Percentiles rank a stretch among this genome's conserved stretches.
These are phyloP conservation scores for Pseudogymnoascus pannorum DNA, from an alignment of 2,329 filamentous ascomycete species.

Conservation along the genomic window DNA sequence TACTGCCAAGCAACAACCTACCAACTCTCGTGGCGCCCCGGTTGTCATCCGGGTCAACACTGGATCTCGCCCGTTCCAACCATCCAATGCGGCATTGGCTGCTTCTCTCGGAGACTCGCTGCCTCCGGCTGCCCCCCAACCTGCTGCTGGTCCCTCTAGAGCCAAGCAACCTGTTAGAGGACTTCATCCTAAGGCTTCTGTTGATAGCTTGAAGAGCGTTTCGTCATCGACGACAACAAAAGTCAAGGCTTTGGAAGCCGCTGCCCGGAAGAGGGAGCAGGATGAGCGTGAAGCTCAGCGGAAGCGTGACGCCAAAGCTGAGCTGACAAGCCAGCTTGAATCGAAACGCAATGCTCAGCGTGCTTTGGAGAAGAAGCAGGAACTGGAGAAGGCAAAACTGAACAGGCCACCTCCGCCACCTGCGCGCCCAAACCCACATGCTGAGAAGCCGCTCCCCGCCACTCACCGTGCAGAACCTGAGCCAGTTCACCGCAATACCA, in stretches of 20 bases:
- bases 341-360: slow-evolving; percentile 60
- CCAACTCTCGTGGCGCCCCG: slow-evolving; percentile 58
- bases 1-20: slow-evolving; percentile 45
- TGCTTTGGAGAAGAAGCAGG: slow-evolving; percentile 43
- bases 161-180: slow-evolving; percentile 10
- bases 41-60: slow-evolving; percentile 68
- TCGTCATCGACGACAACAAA: slow-evolving; percentile 55
- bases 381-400: slow-evolving; percentile 57
- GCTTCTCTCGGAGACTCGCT: slow-evolving; percentile 52
- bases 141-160: slow-evolving; percentile 33
- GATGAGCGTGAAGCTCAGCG: slow-evolving; percentile 74
- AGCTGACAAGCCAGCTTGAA: slow-evolving; percentile 51
- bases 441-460: slow-evolving; percentile 27
- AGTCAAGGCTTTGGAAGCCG: slow-evolving; percentile 65
- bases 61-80: slow-evolving; percentile 55
- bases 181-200: slow-evolving; percentile 32
- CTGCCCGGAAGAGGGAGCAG: slow-evolving; percentile 74
- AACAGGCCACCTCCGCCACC: slow-evolving; percentile 56
- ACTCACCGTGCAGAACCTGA: slow-evolving; percentile 23
- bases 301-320: slow-evolving; percentile 73
- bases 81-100: slow-evolving; percentile 49
- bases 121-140: slow-evolving; percentile 34
- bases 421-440: slow-evolving; percentile 44
- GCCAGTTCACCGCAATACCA: slow-evolving; percentile 48
- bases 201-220: slow-evolving; percentile 56